A percentile compares a stretch with the other conserved stretches of the same genome.
Evolutionary conservation across 768 basidiomycete species (phyloP).

Genomic region (Gloeophyllum trabeum): DNA sequence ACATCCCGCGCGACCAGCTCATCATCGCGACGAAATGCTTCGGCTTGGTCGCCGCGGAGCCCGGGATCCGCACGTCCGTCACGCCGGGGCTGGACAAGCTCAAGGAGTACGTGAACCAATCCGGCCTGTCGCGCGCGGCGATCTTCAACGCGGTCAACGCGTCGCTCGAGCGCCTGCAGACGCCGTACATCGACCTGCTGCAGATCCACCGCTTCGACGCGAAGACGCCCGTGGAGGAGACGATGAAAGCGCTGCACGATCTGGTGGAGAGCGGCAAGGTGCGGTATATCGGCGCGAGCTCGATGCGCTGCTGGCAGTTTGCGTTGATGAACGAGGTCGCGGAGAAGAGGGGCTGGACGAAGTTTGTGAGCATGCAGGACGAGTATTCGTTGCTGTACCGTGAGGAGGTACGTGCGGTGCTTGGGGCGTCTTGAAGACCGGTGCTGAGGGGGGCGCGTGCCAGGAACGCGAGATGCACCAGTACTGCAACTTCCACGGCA

Average conservation of each 20-base stretch:
- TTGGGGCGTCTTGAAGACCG: neutral
- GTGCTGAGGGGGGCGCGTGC: neutral
- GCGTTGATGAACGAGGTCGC: conserved; percentile 31
- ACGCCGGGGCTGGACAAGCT: conserved; percentile 1
- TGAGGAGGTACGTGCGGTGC: conserved; percentile 25
- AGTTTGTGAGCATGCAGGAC: conserved; percentile 45
- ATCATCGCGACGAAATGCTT: conserved; percentile 16
- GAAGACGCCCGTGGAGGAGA: conserved; percentile 27
- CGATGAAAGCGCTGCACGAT: conserved; percentile 39
- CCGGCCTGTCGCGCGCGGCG: conserved; percentile 11
- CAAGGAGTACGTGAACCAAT: conserved; percentile 10
- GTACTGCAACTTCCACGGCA: conserved; percentile 36
- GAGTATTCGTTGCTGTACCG: conserved; percentile 44
- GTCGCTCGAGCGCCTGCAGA: conserved; percentile 23
- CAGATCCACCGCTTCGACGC: conserved; percentile 34
- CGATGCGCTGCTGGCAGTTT: conserved; percentile 22
- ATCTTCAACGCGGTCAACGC: conserved; percentile 20
- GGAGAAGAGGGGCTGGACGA: conserved; percentile 32
- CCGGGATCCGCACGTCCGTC: neutral
- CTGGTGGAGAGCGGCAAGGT: conserved; percentile 36
- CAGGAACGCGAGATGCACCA: conserved; percentile 34
- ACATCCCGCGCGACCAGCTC: conserved; percentile 15
- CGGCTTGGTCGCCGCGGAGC: conserved; percentile 8
- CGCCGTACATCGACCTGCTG: conserved; percentile 26
- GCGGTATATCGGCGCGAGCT: conserved; percentile 31